Conservation (phyloP, 2,329 filamentous ascomycete genomes). For the Monosporascus sp. region DNA sequence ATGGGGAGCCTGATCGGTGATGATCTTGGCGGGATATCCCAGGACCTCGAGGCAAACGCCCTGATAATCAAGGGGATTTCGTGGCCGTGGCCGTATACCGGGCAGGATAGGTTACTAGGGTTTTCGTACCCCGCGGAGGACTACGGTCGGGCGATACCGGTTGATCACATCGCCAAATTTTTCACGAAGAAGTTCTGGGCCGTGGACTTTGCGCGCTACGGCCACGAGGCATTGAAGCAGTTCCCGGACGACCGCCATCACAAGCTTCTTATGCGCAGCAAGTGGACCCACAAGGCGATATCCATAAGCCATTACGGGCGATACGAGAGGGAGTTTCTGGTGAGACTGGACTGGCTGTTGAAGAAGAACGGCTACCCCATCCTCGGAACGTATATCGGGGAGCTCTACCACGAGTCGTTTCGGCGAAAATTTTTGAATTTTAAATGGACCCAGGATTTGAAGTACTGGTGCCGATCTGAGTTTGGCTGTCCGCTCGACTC, state of each 20-base stretch:
- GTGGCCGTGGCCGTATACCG: constrained; percentile 2
- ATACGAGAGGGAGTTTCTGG: constrained; percentile 2
- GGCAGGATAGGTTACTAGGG: fast-evolving
- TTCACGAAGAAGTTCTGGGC: constrained; percentile 24
- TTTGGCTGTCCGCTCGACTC: too few species aligned
- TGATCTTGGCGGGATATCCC: neutral
- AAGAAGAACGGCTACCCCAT: neutral
- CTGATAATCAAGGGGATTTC: neutral
- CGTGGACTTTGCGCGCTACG: constrained; percentile 10
- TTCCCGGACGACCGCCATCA: neutral
- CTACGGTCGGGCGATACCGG: constrained; percentile 9
- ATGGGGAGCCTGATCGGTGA: neutral
- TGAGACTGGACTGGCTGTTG: constrained; percentile 3
- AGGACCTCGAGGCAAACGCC: constrained; percentile 1
- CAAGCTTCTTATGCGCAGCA: neutral
- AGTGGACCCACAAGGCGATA: too few species aligned
- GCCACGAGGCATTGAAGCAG: constrained; percentile 13
- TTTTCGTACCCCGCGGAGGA: constrained; percentile 1
- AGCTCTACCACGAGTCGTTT: neutral
- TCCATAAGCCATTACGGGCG: neutral
- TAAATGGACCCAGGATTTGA: neutral
- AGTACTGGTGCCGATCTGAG: neutral
- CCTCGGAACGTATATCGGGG: constrained; percentile 6
- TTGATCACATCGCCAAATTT: constrained; percentile 16
- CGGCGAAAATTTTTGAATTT: neutral